Evolutionary conservation across 169 alveolate species (phyloP).

Genomic region (Amoebophrya sp.): DNA sequence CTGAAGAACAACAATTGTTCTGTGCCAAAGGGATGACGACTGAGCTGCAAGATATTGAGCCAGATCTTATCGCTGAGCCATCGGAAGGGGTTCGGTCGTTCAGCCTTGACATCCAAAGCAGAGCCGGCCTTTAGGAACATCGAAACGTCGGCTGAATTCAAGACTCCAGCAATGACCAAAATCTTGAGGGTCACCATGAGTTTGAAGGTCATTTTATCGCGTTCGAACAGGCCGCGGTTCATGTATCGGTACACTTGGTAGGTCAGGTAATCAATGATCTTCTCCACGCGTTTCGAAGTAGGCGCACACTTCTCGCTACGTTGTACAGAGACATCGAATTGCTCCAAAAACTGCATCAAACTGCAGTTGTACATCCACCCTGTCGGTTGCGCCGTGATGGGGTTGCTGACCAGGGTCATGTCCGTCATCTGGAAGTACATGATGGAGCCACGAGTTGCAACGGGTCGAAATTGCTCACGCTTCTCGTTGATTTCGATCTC

Average conservation of each 20-base stretch:
- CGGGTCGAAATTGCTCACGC: slow-evolving; percentile 87
- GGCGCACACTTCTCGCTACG: slow-evolving; percentile 84
- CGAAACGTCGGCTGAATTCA: slow-evolving; percentile 75
- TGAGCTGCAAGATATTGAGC: slow-evolving; percentile 81
- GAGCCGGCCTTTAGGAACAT: slow-evolving; percentile 72
- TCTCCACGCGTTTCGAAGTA: slow-evolving; percentile 83
- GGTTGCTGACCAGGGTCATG: slow-evolving; percentile 71
- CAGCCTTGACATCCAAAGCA: slow-evolving; percentile 71
- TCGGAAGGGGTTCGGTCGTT: slow-evolving; percentile 69
- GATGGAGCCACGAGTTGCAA: slow-evolving; percentile 89
- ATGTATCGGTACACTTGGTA: slow-evolving; percentile 81
- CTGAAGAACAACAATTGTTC: slow-evolving; percentile 79
- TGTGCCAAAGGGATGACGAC: slow-evolving; percentile 81
- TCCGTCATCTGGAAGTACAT: slow-evolving; percentile 86
- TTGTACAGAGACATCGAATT: slow-evolving; percentile 82
- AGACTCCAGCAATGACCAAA: slow-evolving; percentile 73
- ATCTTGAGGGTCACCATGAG: slow-evolving; percentile 84
- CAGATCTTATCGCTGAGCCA: slow-evolving; percentile 74
- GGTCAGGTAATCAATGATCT: slow-evolving; percentile 68
- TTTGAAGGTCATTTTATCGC: slow-evolving; percentile 87
- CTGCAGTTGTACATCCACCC: slow-evolving; percentile 93
- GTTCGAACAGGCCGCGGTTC: slow-evolving; percentile 91
- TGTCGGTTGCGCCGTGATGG: slow-evolving; percentile 42
- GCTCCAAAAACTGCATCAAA: slow-evolving; percentile 86
- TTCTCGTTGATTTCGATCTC: slow-evolving; percentile 79